A percentile compares a stretch with the other conserved stretches of the same genome.
Evolutionary conservation across 2,329 filamentous ascomycete species (phyloP).

Genomic region (Sarocladiaceae sp.): DNA sequence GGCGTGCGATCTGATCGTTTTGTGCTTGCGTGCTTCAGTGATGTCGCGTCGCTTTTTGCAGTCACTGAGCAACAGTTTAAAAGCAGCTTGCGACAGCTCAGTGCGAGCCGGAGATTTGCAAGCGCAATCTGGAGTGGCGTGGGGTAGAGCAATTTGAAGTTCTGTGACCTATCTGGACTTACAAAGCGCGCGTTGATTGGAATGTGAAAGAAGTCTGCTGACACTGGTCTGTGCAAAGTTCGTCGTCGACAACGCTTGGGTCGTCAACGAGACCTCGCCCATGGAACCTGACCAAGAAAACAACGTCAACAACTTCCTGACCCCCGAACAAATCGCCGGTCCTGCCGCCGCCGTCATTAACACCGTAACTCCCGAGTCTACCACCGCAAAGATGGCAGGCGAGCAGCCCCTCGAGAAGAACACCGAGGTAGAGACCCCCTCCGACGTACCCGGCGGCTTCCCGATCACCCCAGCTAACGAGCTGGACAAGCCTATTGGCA

Average conservation of each 20-base stretch:
- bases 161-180: too few species aligned
- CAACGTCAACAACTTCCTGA: conserved; percentile 91
- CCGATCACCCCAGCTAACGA: conserved; percentile 64
- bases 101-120: too few species aligned
- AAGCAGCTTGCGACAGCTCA: too few species aligned
- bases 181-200: conserved; percentile 14
- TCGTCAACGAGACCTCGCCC: conserved; percentile 73
- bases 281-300: conserved; percentile 78
- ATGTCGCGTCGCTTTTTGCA: too few species aligned
- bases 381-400: conserved; percentile 63
- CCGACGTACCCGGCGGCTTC: conserved; percentile 40
- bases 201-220: not conserved
- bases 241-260: conserved; percentile 91
- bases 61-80: too few species aligned
- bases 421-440: conserved; percentile 22
- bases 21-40: too few species aligned
- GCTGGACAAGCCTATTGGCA: conserved; percentile 48
- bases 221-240: conserved; percentile 55
- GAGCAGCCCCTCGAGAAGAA: conserved; percentile 50
- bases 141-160: too few species aligned
- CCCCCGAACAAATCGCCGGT: conserved; percentile 62
- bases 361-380: conserved; percentile 64
- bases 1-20: too few species aligned
- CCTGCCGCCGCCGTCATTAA: conserved; percentile 54
- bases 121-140: not conserved